Evolutionary conservation across 768 basidiomycete species (phyloP).

Genomic region (Rhodotorula toruloides): DNA sequence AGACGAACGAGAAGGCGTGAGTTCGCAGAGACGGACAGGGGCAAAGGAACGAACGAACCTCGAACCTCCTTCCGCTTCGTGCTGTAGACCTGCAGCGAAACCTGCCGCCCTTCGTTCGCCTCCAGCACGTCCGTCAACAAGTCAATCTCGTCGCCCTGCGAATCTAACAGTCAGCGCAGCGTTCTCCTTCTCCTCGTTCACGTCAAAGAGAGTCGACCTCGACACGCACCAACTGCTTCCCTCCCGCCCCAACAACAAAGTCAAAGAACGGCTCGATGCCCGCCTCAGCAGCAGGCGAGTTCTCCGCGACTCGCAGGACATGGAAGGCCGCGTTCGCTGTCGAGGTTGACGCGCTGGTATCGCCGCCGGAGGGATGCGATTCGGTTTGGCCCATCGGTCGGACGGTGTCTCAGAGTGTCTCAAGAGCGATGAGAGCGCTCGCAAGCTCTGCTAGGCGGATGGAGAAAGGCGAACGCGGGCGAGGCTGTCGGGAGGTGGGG

Average conservation of each 20-base stretch:
- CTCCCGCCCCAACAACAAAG: slow-evolving; percentile 87
- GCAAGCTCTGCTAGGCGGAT: too few species aligned
- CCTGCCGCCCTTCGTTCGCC: slow-evolving; percentile 22
- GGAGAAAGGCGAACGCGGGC: neutral
- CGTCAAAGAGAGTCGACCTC: slow-evolving; percentile 9
- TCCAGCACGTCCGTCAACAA: slow-evolving; percentile 29
- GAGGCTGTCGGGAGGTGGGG: neutral
- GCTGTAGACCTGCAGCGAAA: slow-evolving; percentile 40
- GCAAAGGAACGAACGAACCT: slow-evolving; percentile 20
- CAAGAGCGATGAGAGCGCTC: too few species aligned
- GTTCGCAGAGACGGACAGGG: neutral
- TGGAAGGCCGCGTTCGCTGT: slow-evolving; percentile 17
- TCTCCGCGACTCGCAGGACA: slow-evolving; percentile 33
- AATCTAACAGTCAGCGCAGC: too few species aligned
- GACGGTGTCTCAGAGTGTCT: too few species aligned
- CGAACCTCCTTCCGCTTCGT: slow-evolving; percentile 41
- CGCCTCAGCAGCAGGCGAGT: slow-evolving; percentile 77
- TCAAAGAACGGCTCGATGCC: slow-evolving; percentile 90
- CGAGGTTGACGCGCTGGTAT: neutral
- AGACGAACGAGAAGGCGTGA: neutral
- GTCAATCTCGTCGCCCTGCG: slow-evolving; percentile 39
- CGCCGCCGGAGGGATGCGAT: neutral
- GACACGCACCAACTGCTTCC: slow-evolving; percentile 49
- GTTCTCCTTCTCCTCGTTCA: slow-evolving; percentile 12
- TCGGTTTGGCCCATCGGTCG: slow-evolving; percentile 35